phyloP scores from a whole-genome alignment of 1,284 basidiomycete species.

The Trametes polyzona region DNA sequence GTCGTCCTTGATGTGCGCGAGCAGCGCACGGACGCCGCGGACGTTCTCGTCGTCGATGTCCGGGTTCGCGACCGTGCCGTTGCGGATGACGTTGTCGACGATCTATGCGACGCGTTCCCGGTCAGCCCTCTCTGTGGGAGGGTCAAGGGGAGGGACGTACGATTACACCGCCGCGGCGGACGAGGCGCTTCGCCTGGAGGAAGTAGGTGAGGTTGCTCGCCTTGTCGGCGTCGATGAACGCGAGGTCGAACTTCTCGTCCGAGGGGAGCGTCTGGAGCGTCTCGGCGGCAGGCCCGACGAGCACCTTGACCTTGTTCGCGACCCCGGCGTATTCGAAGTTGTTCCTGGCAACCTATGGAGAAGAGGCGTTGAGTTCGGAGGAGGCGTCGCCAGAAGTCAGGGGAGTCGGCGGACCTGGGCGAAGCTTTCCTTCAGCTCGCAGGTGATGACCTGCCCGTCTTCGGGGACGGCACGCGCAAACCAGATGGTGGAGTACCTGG shows the following conservation, averaged over 20 bases:
- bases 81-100: slow-evolving; percentile 65
- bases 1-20: slow-evolving; percentile 54
- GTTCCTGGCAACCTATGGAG: slow-evolving; percentile 52
- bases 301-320: slow-evolving; percentile 48
- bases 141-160: slow-evolving; percentile 38
- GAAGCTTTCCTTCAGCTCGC: slow-evolving; percentile 53
- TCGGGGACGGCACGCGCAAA: slow-evolving; percentile 58
- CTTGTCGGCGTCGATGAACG: slow-evolving; percentile 70
- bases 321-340: slow-evolving; percentile 56
- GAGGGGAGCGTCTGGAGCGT: slow-evolving; percentile 46
- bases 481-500: slow-evolving; percentile 65
- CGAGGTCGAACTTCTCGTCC: slow-evolving; percentile 54
- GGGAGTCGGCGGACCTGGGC: slow-evolving; percentile 44
- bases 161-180: slow-evolving; percentile 57
- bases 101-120: slow-evolving; percentile 42
- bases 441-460: slow-evolving; percentile 53
- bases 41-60: slow-evolving; percentile 40
- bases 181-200: slow-evolving; percentile 57
- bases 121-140: not conserved
- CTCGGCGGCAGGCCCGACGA: slow-evolving; percentile 54
- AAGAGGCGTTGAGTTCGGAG: not conserved
- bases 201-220: slow-evolving; percentile 52
- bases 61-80: slow-evolving; percentile 51
- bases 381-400: not conserved
- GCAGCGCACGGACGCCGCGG: slow-evolving; percentile 53